Percentiles rank a stretch among this genome's conserved stretches.
Evolutionary conservation across 257 asterid species (phyloP).

Genomic region (Buddleja alternifolia): DNA sequence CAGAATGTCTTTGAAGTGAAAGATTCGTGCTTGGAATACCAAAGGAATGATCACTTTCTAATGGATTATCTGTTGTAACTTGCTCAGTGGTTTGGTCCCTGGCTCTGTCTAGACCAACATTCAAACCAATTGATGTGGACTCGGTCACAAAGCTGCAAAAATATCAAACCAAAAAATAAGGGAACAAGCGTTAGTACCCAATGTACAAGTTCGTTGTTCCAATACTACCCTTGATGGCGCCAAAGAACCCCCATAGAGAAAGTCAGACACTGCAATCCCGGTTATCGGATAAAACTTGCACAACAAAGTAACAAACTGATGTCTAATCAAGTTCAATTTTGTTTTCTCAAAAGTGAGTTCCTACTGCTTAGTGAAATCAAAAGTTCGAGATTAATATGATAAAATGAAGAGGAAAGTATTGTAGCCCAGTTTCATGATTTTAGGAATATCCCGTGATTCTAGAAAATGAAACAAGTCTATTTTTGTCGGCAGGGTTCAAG

Average conservation of each 20-base stretch:
- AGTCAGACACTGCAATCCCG: too few relatives aligned
- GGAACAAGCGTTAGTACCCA: neutral
- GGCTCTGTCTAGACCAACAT: conserved; percentile 53
- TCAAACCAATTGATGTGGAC: conserved; percentile 69
- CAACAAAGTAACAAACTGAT: neutral
- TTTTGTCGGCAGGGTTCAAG: neutral
- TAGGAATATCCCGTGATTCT: neutral
- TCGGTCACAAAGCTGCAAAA: conserved; percentile 72
- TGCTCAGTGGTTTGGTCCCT: conserved; percentile 37
- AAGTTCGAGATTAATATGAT: neutral
- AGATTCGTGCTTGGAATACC: conserved; percentile 55
- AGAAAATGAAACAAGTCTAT: conserved; percentile 5
- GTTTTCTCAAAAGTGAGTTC: neutral
- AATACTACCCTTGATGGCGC: neutral
- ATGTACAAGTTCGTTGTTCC: neutral
- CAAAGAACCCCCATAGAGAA: neutral
- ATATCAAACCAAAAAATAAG: conserved; percentile 19
- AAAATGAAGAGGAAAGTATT: neutral
- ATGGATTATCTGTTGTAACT: conserved; percentile 32
- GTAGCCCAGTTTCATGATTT: neutral
- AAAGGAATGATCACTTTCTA: conserved; percentile 39
- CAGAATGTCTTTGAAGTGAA: conserved; percentile 53
- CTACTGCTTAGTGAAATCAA: neutral
- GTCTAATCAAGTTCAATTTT: neutral
- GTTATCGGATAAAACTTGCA: neutral